Percentiles rank a stretch among this genome's conserved stretches.
Evolutionary conservation across 2,329 filamentous ascomycete genomes (phyloP).

Genomic region (Immersiporthe knoxdaviesiana): DNA sequence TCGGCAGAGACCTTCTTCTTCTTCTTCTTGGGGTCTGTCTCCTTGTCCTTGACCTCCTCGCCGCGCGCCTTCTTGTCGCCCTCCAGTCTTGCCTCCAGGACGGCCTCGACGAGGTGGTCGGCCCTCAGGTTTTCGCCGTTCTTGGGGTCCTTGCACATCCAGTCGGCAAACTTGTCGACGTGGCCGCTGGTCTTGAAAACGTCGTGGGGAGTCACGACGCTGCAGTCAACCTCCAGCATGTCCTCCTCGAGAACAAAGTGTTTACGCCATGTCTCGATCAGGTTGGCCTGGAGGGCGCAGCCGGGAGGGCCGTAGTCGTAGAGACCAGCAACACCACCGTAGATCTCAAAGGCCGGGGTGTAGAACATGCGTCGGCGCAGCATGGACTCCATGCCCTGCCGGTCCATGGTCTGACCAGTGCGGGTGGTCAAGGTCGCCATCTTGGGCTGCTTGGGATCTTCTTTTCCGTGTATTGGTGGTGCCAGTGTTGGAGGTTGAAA

Average conservation of each 20-base stretch:
- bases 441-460: constrained; percentile 4
- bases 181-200: constrained; percentile 96
- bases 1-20: constrained; percentile 77
- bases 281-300: constrained; percentile 82
- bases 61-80: constrained; percentile 92
- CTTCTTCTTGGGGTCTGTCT: constrained; percentile 76
- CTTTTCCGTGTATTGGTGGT: background rate
- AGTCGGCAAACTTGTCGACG: constrained; percentile 97
- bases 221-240: constrained; percentile 95
- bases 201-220: constrained; percentile 88
- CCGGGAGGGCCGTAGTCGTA: constrained; percentile 94
- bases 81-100: constrained; percentile 84
- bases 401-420: constrained; percentile 88
- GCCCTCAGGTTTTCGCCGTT: constrained; percentile 95
- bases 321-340: constrained; percentile 84
- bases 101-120: constrained; percentile 94
- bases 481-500: background rate
- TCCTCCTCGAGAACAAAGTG: constrained; percentile 93
- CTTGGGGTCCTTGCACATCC: constrained; percentile 99
- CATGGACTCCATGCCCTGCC: constrained; percentile 78
- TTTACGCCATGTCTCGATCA: constrained; percentile 88
- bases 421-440: constrained; percentile 63
- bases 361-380: constrained; percentile 91
- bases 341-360: constrained; percentile 94
- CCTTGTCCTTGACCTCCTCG: constrained; percentile 76